Evolutionary conservation across 805 yeast genomes (phyloP), one percentile per base, ranked within the genome.

Genomic region (Deakozyma indianensis): DNA sequence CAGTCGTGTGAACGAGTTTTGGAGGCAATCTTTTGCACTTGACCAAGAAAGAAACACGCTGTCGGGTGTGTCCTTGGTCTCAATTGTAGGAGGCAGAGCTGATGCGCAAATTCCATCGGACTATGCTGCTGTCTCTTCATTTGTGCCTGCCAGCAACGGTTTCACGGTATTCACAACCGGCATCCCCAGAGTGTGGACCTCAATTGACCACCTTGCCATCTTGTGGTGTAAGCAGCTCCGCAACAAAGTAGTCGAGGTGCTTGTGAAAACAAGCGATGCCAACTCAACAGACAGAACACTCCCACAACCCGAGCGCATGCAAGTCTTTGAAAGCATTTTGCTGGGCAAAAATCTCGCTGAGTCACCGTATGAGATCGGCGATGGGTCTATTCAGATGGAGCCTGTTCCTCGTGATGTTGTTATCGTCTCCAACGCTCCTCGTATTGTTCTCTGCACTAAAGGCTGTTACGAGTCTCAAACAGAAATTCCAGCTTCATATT

Each of bases 211-310:
- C 64, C 70, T 86, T 51, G 96, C 97, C 0, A 79, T 92, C 42
- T 95, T 90, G 1, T 90, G 98, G 98, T 90, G 98, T 62, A 83
- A 79, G 49, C 96, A 90, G 60, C 64, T 88, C 32, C 71, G 96
- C 44, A 68, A 73, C 44, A 74, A 70, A 15, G 51, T 90, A 1
- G 80, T 84, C 5, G 64, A 64, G 43, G 65, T 78, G 0, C 56
- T 92, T 29, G 62, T 83, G 42, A 80, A 75, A 24, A 67, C 82
- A 11, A 72, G 76, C 1, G 83, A 85, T 53, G 62, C 59, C 22
- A 50, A 57, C 0, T 58, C 67, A 0, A 66, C 77, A 0, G 38
- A 48, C 16, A 53, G 63, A 18, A 83, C 92, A 0, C 65, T 66
- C 43, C 59, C 76, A 0, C 62, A 83, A 22, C 54, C 56, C 0